Conservation (phyloP, 805 yeast species). For the Yamadazyma paraphyllophila region DNA sequence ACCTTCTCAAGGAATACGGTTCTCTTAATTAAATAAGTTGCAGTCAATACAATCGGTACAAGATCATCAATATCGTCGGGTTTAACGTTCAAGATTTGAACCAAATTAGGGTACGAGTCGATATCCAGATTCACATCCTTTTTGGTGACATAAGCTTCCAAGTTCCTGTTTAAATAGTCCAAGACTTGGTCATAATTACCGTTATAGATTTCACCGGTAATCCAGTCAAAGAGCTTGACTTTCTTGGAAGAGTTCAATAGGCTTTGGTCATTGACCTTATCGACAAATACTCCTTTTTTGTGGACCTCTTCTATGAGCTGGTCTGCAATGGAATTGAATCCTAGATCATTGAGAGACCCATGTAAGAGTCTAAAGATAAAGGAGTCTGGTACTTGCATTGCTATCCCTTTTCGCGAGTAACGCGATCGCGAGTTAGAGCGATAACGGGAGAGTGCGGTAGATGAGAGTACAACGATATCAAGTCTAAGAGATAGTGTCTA, state of each 20-base stretch:
- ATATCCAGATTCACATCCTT: slow-evolving; percentile 4
- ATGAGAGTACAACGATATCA: too few species aligned
- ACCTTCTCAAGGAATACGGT: slow-evolving; percentile 21
- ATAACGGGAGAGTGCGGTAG: too few species aligned
- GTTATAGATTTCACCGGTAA: slow-evolving; percentile 2
- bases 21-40: slow-evolving; percentile 26
- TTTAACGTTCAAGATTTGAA: slow-evolving; percentile 7
- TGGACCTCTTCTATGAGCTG: slow-evolving; percentile 13
- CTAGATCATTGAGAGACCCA: slow-evolving; percentile 13
- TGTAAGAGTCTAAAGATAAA: slow-evolving; percentile 13
- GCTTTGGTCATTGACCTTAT: background rate
- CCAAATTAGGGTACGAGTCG: slow-evolving; percentile 8
- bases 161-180: slow-evolving; percentile 9
- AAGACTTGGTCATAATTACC: slow-evolving; percentile 11
- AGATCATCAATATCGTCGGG: slow-evolving; percentile 1
- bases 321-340: slow-evolving; percentile 11
- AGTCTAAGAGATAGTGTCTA: background rate
- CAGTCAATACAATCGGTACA: slow-evolving; percentile 8
- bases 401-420: background rate
- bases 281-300: slow-evolving; percentile 10
- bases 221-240: slow-evolving; percentile 12
- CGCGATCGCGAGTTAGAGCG: too few species aligned
- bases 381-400: slow-evolving; percentile 15
- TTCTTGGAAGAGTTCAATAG: slow-evolving; percentile 8
- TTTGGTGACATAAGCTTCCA: slow-evolving; percentile 1